Conservation (phyloP, 805 yeast species). For the Kodamaea fukazawae region DNA sequence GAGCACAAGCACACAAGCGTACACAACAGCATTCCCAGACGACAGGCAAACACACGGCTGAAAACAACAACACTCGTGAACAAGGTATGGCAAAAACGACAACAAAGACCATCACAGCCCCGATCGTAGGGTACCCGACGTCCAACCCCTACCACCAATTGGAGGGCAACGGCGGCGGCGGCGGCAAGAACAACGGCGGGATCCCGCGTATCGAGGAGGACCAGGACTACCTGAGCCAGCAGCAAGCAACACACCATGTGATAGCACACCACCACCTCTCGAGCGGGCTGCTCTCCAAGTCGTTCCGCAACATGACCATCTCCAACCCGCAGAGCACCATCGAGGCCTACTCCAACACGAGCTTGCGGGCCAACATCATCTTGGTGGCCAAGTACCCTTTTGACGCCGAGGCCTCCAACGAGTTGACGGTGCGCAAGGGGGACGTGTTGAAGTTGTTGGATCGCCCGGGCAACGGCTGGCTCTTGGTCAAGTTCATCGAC, state of each 20-base stretch:
- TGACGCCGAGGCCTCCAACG: constrained; percentile 42
- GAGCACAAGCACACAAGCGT: no score
- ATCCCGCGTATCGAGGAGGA: not conserved
- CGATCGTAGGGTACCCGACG: constrained; percentile 7
- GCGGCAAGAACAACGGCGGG: constrained; percentile 1
- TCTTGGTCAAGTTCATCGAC: constrained; percentile 54
- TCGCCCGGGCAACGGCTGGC: constrained; percentile 52
- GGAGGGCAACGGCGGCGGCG: constrained; percentile 1
- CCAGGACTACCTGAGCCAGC: not conserved
- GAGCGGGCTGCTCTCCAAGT: constrained; percentile 1
- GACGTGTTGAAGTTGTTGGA: constrained; percentile 51
- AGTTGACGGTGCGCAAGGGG: constrained; percentile 46
- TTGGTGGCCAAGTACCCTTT: constrained; percentile 48
- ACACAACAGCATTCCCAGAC: no score
- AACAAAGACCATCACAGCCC: constrained; percentile 9
- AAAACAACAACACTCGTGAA: no score
- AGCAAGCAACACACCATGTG: constrained; percentile 3
- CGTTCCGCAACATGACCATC: constrained; percentile 7
- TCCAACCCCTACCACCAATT: constrained; percentile 2
- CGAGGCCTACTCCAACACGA: constrained; percentile 5
- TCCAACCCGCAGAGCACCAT: constrained; percentile 5
- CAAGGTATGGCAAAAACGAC: constrained; percentile 6
- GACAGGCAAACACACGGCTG: no score
- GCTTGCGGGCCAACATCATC: constrained; percentile 32
- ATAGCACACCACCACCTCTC: not conserved